phyloP scores from a whole-genome alignment of 371 early-diverging fungal genomes.

The Mucor velutinosus region DNA sequence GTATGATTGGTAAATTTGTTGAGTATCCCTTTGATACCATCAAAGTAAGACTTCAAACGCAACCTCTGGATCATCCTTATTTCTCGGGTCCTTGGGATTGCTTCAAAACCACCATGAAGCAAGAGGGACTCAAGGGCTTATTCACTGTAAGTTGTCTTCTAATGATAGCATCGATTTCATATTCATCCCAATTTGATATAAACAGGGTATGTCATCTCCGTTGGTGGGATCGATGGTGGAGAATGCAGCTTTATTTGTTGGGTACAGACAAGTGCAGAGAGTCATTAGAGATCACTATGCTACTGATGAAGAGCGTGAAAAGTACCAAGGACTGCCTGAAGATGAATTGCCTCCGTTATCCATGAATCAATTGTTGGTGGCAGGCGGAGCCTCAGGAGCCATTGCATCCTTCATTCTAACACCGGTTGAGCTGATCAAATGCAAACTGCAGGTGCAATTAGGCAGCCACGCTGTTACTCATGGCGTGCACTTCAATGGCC shows the following conservation, averaged over 20 bases:
- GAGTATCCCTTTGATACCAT: constrained; percentile 98
- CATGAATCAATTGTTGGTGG: constrained; percentile 74
- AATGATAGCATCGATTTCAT: not conserved
- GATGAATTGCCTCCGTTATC: constrained; percentile 32
- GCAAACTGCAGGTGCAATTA: constrained; percentile 91
- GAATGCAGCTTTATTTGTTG: constrained; percentile 89
- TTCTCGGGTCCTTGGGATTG: constrained; percentile 89
- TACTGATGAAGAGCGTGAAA: constrained; percentile 21
- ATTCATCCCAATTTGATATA: not conserved
- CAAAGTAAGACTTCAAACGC: constrained; percentile 93
- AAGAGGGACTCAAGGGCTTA: constrained; percentile 79
- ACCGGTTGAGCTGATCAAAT: constrained; percentile 95
- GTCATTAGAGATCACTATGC: constrained; percentile 50
- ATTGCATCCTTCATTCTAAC: constrained; percentile 88
- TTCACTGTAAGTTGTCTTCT: constrained; percentile 63
- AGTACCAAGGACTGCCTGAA: constrained; percentile 16
- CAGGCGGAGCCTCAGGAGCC: constrained; percentile 88
- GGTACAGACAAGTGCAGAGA: constrained; percentile 83
- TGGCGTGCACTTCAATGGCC: constrained; percentile 58
- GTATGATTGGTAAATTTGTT: constrained; percentile 90
- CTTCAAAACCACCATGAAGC: constrained; percentile 63
- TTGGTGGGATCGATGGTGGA: constrained; percentile 93
- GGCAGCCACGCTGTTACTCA: constrained; percentile 20
- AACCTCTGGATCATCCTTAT: constrained; percentile 67
- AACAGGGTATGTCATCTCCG: constrained; percentile 91